These are phyloP conservation scores for Paecilomyces niveus DNA, from an alignment of 2,329 filamentous ascomycete genomes.

Conservation along the genomic window DNA sequence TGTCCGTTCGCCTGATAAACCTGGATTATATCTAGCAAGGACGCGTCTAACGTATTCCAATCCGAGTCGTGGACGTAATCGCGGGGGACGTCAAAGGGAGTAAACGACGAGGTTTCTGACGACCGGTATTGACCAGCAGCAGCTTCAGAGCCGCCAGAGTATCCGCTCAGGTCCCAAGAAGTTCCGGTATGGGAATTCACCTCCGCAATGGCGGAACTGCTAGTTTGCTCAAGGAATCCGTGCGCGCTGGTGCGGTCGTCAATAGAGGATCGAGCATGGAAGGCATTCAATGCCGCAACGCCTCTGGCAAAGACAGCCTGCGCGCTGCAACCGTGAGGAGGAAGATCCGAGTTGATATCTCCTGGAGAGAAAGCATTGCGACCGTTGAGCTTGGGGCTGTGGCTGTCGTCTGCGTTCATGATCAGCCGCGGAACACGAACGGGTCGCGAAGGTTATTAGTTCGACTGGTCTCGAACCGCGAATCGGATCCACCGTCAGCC, in stretches of 20 bases:
- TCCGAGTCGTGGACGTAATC: background rate
- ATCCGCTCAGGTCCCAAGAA: background rate
- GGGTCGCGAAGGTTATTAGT: background rate
- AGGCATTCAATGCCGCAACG: background rate
- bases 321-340: background rate
- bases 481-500: background rate
- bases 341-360: background rate
- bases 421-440: background rate
- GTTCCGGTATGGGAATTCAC: background rate
- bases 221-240: background rate
- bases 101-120: background rate
- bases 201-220: background rate
- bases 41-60: background rate
- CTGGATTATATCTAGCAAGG: background rate
- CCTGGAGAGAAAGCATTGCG: background rate
- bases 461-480: background rate
- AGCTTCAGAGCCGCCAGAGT: background rate
- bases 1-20: background rate
- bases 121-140: background rate
- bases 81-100: background rate
- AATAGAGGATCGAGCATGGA: background rate
- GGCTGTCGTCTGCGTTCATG: background rate
- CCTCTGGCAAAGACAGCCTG: background rate
- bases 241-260: background rate
- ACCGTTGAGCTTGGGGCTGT: background rate